Evolutionary conservation across 2,329 filamentous ascomycete species (phyloP).

Genomic region (Colletotrichum graminicola): DNA sequence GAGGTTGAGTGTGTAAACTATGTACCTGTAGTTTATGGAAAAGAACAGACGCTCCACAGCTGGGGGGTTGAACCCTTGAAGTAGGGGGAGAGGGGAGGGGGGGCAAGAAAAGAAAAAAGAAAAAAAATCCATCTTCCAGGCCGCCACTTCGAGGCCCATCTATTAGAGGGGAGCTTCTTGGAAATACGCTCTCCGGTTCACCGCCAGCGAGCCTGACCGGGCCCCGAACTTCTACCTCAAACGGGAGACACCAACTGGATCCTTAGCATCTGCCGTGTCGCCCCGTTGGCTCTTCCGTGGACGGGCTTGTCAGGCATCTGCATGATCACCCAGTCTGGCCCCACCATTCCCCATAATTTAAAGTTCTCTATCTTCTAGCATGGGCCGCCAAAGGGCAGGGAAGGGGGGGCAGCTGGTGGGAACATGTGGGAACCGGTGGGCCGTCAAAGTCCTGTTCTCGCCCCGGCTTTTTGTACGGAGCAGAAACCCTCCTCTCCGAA

Average conservation of each 20-base stretch:
- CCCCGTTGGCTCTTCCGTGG: conserved; percentile 27
- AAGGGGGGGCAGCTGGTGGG: conserved; percentile 15
- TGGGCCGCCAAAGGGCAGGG: neutral
- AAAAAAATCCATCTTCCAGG: neutral
- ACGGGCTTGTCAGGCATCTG: conserved; percentile 36
- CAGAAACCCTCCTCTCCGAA: conserved; percentile 17
- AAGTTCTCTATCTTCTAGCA: conserved; percentile 40
- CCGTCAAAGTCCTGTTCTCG: conserved; percentile 25
- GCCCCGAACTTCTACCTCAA: conserved; percentile 40
- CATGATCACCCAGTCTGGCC: conserved; percentile 36
- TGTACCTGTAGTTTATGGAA: neutral
- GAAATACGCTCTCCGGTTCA: conserved; percentile 7
- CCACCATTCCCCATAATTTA: conserved; percentile 29
- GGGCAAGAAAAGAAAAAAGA: too few species aligned
- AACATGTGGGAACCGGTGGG: conserved; percentile 40
- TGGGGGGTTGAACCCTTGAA: neutral
- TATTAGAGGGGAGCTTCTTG: conserved; percentile 1
- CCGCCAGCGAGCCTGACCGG: conserved; percentile 35
- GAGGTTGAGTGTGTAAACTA: neutral
- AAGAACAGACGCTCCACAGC: neutral
- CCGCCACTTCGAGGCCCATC: neutral
- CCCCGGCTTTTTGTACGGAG: conserved; percentile 34
- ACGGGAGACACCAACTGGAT: conserved; percentile 25
- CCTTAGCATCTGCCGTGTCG: conserved; percentile 10
- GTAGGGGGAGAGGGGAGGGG: too few species aligned